Conservation (phyloP, 2,329 filamentous ascomycete genomes). For the Sporothrix dimorphospora region DNA sequence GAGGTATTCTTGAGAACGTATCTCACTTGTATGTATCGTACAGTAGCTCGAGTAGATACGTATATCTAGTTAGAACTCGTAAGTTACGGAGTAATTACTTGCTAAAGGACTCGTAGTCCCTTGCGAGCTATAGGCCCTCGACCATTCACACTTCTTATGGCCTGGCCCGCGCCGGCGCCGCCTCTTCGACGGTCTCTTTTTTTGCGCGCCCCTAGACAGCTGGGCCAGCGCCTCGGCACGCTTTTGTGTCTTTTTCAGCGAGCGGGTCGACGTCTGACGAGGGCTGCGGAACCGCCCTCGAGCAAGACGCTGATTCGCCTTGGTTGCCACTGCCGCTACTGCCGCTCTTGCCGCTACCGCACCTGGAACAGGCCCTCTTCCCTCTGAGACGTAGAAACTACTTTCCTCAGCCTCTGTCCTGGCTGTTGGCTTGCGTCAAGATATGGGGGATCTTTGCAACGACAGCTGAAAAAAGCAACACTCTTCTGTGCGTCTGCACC, state of each 20-base stretch:
- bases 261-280: neutral
- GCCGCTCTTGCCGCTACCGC: neutral
- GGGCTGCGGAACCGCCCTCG: neutral
- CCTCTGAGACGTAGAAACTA: too few species aligned
- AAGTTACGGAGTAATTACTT: too few species aligned
- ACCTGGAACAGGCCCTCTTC: neutral
- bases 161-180: conserved; percentile 16
- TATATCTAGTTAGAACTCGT: too few species aligned
- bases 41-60: too few species aligned
- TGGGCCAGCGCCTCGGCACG: neutral
- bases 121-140: too few species aligned
- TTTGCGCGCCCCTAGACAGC: neutral
- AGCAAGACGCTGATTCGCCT: conserved; percentile 1
- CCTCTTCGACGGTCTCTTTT: neutral
- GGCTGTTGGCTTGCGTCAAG: too few species aligned
- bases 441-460: neutral
- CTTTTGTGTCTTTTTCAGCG: neutral
- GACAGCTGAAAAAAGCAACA: neutral
- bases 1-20: too few species aligned
- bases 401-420: too few species aligned
- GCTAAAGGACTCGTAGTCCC: too few species aligned
- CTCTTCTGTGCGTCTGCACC: conserved; percentile 8
- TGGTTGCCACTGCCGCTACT: neutral
- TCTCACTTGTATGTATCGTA: too few species aligned
- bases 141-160: neutral